Percentiles rank a stretch among this genome's conserved stretches.
These are phyloP conservation scores for Gymnopilus junonius DNA, from an alignment of 768 basidiomycete genomes.

Conservation along the genomic window DNA sequence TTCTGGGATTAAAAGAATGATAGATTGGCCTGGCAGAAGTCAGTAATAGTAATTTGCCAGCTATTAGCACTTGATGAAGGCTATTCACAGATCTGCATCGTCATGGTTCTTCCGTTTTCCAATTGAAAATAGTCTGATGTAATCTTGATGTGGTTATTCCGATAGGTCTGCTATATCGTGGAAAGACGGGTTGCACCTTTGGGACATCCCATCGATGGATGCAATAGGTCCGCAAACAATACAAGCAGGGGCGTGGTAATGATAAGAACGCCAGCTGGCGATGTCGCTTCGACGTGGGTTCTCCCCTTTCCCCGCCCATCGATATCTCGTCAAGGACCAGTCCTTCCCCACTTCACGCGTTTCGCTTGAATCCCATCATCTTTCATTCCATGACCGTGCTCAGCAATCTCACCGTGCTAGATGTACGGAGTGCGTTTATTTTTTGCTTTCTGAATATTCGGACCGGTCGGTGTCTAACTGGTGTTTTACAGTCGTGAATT, in stretches of 20 bases:
- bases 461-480: neutral
- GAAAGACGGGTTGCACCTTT: neutral
- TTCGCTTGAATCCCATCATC: neutral
- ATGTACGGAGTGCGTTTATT: slow-evolving; percentile 10
- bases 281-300: slow-evolving; percentile 11
- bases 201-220: neutral
- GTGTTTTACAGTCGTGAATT: slow-evolving; percentile 14
- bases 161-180: slow-evolving; percentile 1
- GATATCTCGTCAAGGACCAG: slow-evolving; percentile 4
- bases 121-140: neutral
- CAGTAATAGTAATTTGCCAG: neutral
- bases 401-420: slow-evolving; percentile 6
- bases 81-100: neutral
- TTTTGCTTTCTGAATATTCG: neutral
- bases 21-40: neutral
- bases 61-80: neutral
- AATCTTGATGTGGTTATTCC: slow-evolving; percentile 6
- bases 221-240: neutral
- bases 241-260: neutral
- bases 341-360: neutral
- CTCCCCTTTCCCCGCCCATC: neutral
- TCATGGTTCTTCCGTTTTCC: neutral
- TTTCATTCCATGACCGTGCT: neutral
- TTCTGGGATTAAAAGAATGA: slow-evolving; percentile 3
- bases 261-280: slow-evolving; percentile 12